Evolutionary conservation across 768 basidiomycete species (phyloP), one percentile per base, ranked within the genome.

Genomic region (Trametes punicea): DNA sequence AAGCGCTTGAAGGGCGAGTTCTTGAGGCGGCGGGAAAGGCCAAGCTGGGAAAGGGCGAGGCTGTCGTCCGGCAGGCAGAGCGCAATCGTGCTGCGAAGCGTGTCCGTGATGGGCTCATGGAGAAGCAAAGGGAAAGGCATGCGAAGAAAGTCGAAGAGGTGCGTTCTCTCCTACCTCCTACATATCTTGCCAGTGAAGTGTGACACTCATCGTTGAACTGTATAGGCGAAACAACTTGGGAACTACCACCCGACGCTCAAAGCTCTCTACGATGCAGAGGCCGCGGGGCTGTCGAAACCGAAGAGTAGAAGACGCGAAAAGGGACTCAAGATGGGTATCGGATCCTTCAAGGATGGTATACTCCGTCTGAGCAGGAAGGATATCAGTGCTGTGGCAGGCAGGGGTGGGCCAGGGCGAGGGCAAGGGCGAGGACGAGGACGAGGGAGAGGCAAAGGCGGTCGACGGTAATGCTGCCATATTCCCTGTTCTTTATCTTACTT

Each of bases 171-270:
- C 21, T 26, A 4, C 7, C 11, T 7, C 55, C 33, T 56, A 11
- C 18, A 29, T 51, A 27, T 36, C 39, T 25, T 15, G 31, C 8
- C 31, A 13, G 31, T 31, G 31, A 13, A 31, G 13, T 8, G 8
- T 8, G 7, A 31, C 8, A 31, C 13, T 31, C 31, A 31, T 15
- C 15, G 6, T 16, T 36, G 13, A n/a, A 5, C 7, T 15, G 4
- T 15, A 10, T 44, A 93, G 91, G 89, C 90, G 5, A 93, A 92
- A 71, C 80, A 88, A 60, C 59, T 89, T 58, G 91, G 91, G 16
- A 93, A 91, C 68, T 93, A 92, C 67, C 90, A 93, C 62, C 90
- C 88, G 34, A 75, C 78, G 4, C 72, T 93, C 51, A 93, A 91
- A 69, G 82, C 79, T 56, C 60, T 86, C 6, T 90, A 84, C 64